phyloP scores from a whole-genome alignment of 345 rosid species.

The Carallia pectinifolia region DNA sequence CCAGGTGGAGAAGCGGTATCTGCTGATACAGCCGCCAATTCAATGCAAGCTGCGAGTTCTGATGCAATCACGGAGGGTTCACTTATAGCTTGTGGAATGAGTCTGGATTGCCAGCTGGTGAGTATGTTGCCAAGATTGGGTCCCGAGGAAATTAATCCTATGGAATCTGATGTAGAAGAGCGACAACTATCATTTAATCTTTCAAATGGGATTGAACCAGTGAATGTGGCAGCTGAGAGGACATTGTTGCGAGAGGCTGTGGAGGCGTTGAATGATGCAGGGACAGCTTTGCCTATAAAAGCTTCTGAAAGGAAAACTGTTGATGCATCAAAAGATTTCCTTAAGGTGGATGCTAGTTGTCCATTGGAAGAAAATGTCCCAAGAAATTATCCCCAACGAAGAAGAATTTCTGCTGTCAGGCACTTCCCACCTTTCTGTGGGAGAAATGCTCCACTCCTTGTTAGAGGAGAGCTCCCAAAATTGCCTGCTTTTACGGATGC shows the following conservation, averaged over 20 bases:
- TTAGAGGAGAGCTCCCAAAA: constrained; percentile 13
- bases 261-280: background rate
- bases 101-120: background rate
- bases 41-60: no score
- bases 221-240: constrained; percentile 1
- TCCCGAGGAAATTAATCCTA: background rate
- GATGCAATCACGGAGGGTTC: constrained; percentile 5
- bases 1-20: no score
- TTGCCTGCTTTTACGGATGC: constrained; percentile 11
- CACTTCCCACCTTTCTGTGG: constrained; percentile 56
- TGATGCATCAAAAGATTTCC: constrained; percentile 12
- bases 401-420: constrained; percentile 22
- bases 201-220: background rate
- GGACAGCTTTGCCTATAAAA: constrained; percentile 10
- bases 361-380: constrained; percentile 8
- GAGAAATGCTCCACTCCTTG: constrained; percentile 32
- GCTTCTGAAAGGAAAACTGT: constrained; percentile 7
- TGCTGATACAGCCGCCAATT: no score
- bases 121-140: background rate
- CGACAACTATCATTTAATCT: background rate
- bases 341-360: constrained; percentile 15
- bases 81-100: constrained; percentile 6
- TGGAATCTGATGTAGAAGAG: constrained; percentile 15
- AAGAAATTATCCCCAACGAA: constrained; percentile 29
- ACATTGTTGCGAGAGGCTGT: constrained; percentile 9